Percentiles rank a stretch among this genome's conserved stretches.
phyloP scores from a whole-genome alignment of 805 yeast genomes.

The Komagataella phaffii region DNA sequence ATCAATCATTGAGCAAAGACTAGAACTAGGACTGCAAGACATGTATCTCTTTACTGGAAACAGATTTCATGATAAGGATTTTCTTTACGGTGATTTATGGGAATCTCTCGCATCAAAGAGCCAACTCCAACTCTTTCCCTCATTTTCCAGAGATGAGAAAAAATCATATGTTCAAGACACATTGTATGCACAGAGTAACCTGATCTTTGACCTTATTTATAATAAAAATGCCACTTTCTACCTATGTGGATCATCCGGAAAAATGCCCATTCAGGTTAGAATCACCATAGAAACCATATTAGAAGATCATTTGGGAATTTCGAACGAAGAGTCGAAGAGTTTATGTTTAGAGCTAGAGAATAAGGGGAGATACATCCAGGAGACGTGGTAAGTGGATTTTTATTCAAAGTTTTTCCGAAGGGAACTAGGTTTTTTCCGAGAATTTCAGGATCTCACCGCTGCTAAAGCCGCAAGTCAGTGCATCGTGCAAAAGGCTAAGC shows the following conservation, averaged over 20 bases:
- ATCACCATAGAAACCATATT: conserved; percentile 61
- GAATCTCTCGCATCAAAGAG: conserved; percentile 17
- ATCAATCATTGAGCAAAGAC: conserved; percentile 34
- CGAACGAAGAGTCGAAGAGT: conserved; percentile 31
- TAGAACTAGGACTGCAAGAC: conserved; percentile 10
- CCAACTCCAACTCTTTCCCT: conserved; percentile 25
- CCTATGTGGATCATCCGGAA: conserved; percentile 88
- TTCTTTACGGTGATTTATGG: conserved; percentile 48
- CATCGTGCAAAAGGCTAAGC: not conserved
- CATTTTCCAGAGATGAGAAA: conserved; percentile 32
- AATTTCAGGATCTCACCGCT: not conserved
- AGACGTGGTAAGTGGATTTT: conserved; percentile 56
- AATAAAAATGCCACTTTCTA: conserved; percentile 50
- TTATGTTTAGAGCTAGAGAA: conserved; percentile 48
- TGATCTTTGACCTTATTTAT: conserved; percentile 38
- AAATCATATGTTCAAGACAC: conserved; percentile 70
- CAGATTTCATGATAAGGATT: conserved; percentile 54
- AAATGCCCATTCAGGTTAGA: conserved; percentile 84
- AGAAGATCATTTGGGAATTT: conserved; percentile 26
- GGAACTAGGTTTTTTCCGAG: not conserved
- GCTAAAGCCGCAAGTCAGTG: not conserved
- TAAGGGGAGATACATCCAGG: conserved; percentile 62
- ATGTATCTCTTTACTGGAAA: conserved; percentile 64
- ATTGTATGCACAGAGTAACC: conserved; percentile 34
- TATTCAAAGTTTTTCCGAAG: not conserved